Evolutionary conservation across 257 asterid genomes (phyloP).

Genomic region (Gentiana macrophylla): DNA sequence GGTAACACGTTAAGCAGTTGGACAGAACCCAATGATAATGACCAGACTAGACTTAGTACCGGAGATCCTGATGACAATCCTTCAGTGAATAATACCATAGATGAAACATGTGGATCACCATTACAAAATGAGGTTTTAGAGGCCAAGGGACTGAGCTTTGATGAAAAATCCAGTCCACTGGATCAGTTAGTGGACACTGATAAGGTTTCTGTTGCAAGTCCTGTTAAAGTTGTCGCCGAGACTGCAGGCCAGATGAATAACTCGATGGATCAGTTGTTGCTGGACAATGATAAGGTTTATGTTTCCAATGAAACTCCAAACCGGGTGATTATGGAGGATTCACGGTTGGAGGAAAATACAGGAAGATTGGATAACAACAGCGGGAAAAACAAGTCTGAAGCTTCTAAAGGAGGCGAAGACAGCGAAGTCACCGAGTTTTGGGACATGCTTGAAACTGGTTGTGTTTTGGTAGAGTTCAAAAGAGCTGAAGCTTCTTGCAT

Average conservation of each 20-base stretch:
- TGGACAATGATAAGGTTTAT: conserved; percentile 14
- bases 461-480: conserved; percentile 62
- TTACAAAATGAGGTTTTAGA: conserved; percentile 12
- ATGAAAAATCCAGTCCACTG: conserved; percentile 9
- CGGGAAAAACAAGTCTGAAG: conserved; percentile 16
- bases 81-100: conserved; percentile 13
- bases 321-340: conserved; percentile 13
- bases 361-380: conserved; percentile 2
- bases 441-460: conserved; percentile 39
- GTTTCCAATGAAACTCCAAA: conserved; percentile 16
- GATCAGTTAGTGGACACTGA: too few relatives aligned
- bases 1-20: conserved; percentile 11
- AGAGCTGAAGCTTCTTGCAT: conserved; percentile 72
- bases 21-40: conserved; percentile 16
- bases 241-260: too few relatives aligned
- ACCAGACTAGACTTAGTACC: conserved; percentile 7
- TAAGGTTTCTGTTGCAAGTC: too few relatives aligned
- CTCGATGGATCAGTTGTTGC: conserved; percentile 9
- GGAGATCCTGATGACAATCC: conserved; percentile 16
- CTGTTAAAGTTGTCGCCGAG: too few relatives aligned
- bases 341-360: conserved; percentile 15
- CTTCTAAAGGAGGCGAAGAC: conserved; percentile 14
- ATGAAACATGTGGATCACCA: conserved; percentile 19
- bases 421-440: conserved; percentile 7
- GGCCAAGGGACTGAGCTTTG: conserved; percentile 13